Conservation (phyloP, 2,329 filamentous ascomycete genomes). For the Hypocrella siamensis region DNA sequence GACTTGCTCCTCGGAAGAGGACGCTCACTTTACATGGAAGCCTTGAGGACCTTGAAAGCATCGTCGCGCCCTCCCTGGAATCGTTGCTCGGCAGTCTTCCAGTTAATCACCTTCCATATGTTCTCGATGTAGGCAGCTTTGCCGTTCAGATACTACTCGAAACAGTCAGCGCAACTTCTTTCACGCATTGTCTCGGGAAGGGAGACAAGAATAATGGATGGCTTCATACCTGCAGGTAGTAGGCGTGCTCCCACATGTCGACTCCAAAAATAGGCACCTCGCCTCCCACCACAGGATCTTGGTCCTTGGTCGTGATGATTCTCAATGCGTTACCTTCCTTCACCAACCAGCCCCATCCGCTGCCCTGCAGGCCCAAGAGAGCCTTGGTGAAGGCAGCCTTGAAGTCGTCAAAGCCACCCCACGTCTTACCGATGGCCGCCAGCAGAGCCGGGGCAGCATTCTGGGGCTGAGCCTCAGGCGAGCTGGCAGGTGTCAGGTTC, state of each 20-base stretch:
- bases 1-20: background rate
- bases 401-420: conserved; percentile 54
- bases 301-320: conserved; percentile 73
- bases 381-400: conserved; percentile 47
- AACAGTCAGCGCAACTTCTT: background rate
- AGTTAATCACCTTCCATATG: conserved; percentile 68
- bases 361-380: conserved; percentile 61
- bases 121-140: conserved; percentile 62
- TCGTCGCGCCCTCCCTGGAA: conserved; percentile 34
- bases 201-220: conserved; percentile 2
- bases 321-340: conserved; percentile 45
- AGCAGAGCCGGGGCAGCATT: conserved; percentile 35
- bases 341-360: conserved; percentile 80
- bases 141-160: conserved; percentile 51
- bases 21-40: conserved; percentile 17
- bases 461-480: conserved; percentile 37
- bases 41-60: conserved; percentile 27
- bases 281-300: conserved; percentile 54
- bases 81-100: conserved; percentile 52
- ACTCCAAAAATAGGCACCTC: conserved; percentile 60
- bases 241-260: conserved; percentile 91
- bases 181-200: too few species aligned
- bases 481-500: conserved; percentile 51
- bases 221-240: conserved; percentile 56
- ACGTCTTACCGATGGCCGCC: conserved; percentile 46